Percentiles rank a stretch among this genome's conserved stretches.
These are phyloP conservation scores for Beauveria sp. DNA, from an alignment of 2,329 filamentous ascomycete species.

Conservation along the genomic window DNA sequence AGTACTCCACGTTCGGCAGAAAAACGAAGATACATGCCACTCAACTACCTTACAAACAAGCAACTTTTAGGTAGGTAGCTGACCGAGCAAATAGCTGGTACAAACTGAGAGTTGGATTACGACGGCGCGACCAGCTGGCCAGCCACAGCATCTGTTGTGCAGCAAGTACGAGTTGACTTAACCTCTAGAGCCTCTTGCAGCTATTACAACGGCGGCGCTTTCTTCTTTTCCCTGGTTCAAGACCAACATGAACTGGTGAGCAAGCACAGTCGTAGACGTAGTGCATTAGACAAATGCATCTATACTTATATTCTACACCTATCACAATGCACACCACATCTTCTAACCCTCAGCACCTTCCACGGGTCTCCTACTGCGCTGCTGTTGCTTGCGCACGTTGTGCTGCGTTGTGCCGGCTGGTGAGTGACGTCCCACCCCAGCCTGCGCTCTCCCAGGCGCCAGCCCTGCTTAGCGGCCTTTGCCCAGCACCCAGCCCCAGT, in stretches of 20 bases:
- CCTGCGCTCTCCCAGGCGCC: not conserved
- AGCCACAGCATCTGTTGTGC: not conserved
- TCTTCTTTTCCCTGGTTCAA: not conserved
- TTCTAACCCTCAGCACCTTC: not conserved
- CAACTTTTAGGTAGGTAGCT: not conserved
- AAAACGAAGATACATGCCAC: not conserved
- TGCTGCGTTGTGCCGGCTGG: not conserved
- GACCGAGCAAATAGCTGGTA: not conserved
- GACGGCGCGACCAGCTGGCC: not conserved
- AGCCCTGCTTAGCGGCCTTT: slow-evolving; percentile 7
- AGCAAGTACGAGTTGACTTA: not conserved
- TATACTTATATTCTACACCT: not conserved
- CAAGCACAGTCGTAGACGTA: not conserved
- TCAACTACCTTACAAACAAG: not conserved
- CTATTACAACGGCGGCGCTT: not conserved
- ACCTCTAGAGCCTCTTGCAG: not conserved
- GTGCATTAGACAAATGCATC: not conserved
- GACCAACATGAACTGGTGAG: not conserved
- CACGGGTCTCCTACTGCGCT: not conserved
- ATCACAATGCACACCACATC: not conserved
- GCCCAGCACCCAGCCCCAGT: slow-evolving; percentile 5
- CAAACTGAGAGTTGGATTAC: not conserved
- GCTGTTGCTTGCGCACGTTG: not conserved
- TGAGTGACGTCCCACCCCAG: slow-evolving; percentile 3
- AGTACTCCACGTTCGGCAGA: not conserved